phyloP scores from a whole-genome alignment of 768 basidiomycete genomes.

The Podaxis sp. region DNA sequence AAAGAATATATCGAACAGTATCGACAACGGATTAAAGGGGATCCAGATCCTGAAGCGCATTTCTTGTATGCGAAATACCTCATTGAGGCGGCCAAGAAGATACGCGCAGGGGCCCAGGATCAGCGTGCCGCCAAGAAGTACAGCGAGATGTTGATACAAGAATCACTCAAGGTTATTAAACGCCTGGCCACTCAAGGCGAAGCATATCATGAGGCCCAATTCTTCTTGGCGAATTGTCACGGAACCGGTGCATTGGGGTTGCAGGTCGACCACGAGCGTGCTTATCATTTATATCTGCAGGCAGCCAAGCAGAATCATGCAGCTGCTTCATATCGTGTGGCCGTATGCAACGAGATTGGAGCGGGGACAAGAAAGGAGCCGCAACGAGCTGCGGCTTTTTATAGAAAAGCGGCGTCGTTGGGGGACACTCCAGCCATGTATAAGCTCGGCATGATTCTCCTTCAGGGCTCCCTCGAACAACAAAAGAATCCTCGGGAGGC shows the following conservation, averaged over 20 bases:
- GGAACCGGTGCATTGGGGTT: constrained; percentile 96
- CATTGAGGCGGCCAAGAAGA: constrained; percentile 95
- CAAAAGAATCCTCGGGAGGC: constrained; percentile 88
- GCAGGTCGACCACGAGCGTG: constrained; percentile 95
- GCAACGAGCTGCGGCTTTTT: constrained; percentile 89
- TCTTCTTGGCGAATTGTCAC: constrained; percentile 96
- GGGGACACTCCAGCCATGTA: constrained; percentile 99
- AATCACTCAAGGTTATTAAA: constrained; percentile 90
- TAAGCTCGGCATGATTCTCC: constrained; percentile 97
- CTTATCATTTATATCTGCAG: constrained; percentile 95
- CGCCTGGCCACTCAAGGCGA: constrained; percentile 90
- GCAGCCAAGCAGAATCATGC: constrained; percentile 97
- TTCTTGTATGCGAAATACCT: constrained; percentile 98
- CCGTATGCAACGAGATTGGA: constrained; percentile 98
- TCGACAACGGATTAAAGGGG: constrained; percentile 93
- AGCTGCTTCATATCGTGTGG: constrained; percentile 92
- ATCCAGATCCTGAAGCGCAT: constrained; percentile 97
- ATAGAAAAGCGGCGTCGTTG: constrained; percentile 93
- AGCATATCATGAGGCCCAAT: constrained; percentile 94
- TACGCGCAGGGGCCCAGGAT: constrained; percentile 71
- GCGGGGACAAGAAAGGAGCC: constrained; percentile 92
- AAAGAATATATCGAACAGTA: constrained; percentile 98
- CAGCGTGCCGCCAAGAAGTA: constrained; percentile 88
- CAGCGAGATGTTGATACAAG: constrained; percentile 80
- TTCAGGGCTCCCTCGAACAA: constrained; percentile 82